Evolutionary conservation across 2,329 filamentous ascomycete species (phyloP).

Genomic region (Neospermospora avenae): DNA sequence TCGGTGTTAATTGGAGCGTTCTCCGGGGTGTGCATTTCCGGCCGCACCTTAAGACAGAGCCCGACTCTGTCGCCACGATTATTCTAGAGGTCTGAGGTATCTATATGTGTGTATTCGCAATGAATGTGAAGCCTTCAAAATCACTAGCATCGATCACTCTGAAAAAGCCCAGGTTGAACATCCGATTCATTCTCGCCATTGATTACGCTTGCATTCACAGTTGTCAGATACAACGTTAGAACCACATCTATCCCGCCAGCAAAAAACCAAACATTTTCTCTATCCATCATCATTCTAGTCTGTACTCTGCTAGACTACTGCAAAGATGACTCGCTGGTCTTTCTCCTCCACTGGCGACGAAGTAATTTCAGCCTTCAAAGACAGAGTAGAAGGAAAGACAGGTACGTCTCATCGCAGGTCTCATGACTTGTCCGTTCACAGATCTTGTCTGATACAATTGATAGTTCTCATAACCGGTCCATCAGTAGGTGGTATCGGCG

Average conservation of each 20-base stretch:
- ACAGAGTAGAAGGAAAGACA: conserved; percentile 16
- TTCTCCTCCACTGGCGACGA: conserved; percentile 10
- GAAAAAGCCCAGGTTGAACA: too few relatives aligned
- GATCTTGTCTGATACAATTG: conserved; percentile 14
- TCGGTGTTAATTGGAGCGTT: neutral
- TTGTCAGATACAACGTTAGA: neutral
- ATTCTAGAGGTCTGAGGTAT: too few relatives aligned
- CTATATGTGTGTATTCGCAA: too few relatives aligned
- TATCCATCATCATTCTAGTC: too few relatives aligned
- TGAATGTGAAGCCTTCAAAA: too few relatives aligned
- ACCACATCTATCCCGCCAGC: too few relatives aligned
- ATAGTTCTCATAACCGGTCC: conserved; percentile 20
- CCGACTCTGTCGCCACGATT: neutral
- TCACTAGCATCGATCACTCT: too few relatives aligned
- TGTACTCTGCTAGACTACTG: neutral
- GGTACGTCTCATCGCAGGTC: neutral
- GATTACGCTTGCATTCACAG: too few relatives aligned
- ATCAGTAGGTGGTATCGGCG: conserved; percentile 11
- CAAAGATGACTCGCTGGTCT: conserved; percentile 7
- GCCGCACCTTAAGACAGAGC: neutral
- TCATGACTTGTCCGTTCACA: neutral
- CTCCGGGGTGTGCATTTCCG: neutral
- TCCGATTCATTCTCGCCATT: too few relatives aligned
- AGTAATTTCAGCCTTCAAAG: conserved; percentile 16
- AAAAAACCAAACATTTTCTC: too few relatives aligned